Evolutionary conservation across 2,329 filamentous ascomycete species (phyloP).

Genomic region (Colletotrichum graminicola): DNA sequence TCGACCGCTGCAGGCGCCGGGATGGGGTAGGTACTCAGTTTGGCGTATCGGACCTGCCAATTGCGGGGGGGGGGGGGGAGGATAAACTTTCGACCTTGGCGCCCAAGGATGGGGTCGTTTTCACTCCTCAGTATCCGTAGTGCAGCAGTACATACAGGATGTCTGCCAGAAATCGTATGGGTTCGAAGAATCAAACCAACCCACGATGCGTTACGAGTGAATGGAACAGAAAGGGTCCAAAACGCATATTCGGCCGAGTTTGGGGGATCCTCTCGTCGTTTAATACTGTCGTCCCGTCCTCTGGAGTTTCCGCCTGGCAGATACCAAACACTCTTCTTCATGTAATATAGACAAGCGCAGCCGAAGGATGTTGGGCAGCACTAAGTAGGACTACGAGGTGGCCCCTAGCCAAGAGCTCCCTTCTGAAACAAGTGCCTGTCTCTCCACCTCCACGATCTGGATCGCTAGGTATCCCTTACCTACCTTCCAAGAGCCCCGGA

Average conservation of each 20-base stretch:
- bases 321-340: neutral
- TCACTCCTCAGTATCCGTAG: no score
- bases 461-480: slow-evolving; percentile 26
- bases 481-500: slow-evolving; percentile 16
- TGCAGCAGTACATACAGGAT: neutral
- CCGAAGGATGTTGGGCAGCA: slow-evolving; percentile 36
- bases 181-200: slow-evolving; percentile 12
- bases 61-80: no score
- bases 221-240: neutral
- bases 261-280: slow-evolving; percentile 7
- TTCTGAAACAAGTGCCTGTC: slow-evolving; percentile 42
- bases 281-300: slow-evolving; percentile 18
- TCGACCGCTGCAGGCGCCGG: slow-evolving; percentile 42
- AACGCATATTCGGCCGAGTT: neutral
- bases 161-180: neutral
- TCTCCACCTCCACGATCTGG: slow-evolving; percentile 28
- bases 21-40: slow-evolving; percentile 25
- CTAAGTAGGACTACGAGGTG: slow-evolving; percentile 28
- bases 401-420: slow-evolving; percentile 29
- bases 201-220: neutral
- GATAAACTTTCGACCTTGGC: slow-evolving; percentile 4
- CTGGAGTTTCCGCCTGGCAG: neutral
- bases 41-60: slow-evolving; percentile 39
- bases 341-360: slow-evolving; percentile 23
- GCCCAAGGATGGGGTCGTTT: no score